Percentiles rank a stretch among this genome's conserved stretches.
Conservation (phyloP, 2,329 filamentous ascomycete genomes). For the Pseudocercospora eumusae region DNA sequence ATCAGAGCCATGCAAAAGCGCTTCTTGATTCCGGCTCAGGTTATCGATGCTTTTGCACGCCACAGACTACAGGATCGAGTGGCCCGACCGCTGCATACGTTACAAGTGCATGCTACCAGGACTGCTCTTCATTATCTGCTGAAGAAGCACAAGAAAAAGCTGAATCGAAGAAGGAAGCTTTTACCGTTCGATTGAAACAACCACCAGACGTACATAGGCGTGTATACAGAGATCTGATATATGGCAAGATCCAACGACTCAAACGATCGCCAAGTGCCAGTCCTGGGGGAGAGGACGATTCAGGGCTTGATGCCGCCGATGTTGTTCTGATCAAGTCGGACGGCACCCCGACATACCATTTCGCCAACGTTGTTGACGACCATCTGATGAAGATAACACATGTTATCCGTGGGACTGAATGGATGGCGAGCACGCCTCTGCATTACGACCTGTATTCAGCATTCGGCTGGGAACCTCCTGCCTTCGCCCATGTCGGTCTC, state of each 20-base stretch:
- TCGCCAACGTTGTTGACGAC: constrained; percentile 96
- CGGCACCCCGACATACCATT: constrained; percentile 91
- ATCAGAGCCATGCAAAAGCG: constrained; percentile 67
- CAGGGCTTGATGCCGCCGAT: constrained; percentile 66
- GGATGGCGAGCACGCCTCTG: constrained; percentile 90
- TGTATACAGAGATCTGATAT: constrained; percentile 75
- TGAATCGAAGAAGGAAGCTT: neutral
- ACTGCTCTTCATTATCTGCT: constrained; percentile 66
- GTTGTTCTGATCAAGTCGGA: constrained; percentile 90
- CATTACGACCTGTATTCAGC: constrained; percentile 60
- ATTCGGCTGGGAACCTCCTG: constrained; percentile 52
- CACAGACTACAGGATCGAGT: constrained; percentile 37
- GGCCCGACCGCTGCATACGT: constrained; percentile 64
- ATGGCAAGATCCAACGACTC: constrained; percentile 61
- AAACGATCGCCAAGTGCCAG: constrained; percentile 35
- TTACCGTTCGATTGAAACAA: constrained; percentile 71
- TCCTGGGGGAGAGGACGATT: constrained; percentile 35
- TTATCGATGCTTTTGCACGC: constrained; percentile 91
- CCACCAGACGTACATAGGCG: constrained; percentile 60
- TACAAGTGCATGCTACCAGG: constrained; percentile 67
- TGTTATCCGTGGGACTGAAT: constrained; percentile 92
- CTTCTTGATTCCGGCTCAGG: constrained; percentile 72
- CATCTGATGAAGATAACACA: constrained; percentile 95
- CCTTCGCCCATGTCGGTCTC: constrained; percentile 53
- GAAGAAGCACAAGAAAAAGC: constrained; percentile 63